Conservation (phyloP, 306 rosid species). For the Clitoria ternatea region DNA sequence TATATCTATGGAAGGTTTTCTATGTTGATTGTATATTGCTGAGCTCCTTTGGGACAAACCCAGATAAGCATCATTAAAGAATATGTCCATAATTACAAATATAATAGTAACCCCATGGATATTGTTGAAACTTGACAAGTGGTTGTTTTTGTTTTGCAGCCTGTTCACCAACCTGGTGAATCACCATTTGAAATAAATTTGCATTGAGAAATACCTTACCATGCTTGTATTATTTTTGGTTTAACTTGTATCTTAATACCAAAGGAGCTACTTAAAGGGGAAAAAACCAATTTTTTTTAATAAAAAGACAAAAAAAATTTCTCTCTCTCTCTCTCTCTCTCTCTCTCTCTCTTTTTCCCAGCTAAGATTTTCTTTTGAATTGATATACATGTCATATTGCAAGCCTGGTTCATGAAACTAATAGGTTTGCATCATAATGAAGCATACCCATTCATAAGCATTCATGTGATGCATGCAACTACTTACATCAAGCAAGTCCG, state of each 20-base stretch:
- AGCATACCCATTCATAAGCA: not conserved
- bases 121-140: not conserved
- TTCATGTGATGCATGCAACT: not conserved
- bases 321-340: too few species aligned
- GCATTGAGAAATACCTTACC: not conserved
- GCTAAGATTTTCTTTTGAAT: not conserved
- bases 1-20: slow-evolving; percentile 4
- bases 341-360: too few species aligned
- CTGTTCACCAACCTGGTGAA: not conserved
- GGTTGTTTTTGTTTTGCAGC: not conserved
- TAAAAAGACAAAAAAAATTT: not conserved
- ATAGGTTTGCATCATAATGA: not conserved
- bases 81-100: not conserved
- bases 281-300: not conserved
- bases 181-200: not conserved
- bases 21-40: slow-evolving; percentile 1
- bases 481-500: not conserved
- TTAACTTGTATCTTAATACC: not conserved
- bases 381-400: not conserved
- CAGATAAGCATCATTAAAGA: not conserved
- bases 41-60: not conserved
- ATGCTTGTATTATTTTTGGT: not conserved
- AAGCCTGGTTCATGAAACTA: slow-evolving; percentile 1
- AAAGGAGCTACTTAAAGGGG: not conserved
- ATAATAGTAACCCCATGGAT: not conserved